A percentile compares a stretch with the other conserved stretches of the same genome.
These are phyloP conservation scores for Anthoceros angustus DNA, from an alignment of 225 moss, liverwort and hornwort species.

Conservation along the genomic window DNA sequence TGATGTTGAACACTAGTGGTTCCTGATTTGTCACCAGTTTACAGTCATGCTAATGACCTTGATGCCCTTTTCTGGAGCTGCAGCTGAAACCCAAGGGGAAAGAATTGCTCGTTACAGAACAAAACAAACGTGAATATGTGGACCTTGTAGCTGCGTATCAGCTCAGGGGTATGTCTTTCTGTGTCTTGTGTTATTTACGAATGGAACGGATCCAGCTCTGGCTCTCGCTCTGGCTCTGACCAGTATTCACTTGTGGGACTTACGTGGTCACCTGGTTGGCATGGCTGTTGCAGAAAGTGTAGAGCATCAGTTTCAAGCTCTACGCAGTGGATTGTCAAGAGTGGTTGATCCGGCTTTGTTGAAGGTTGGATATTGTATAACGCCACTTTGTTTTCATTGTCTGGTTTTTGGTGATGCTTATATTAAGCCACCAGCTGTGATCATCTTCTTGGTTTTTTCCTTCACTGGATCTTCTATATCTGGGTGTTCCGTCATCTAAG, in stretches of 20 bases:
- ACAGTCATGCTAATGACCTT: background rate
- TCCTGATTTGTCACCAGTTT: conserved; percentile 1
- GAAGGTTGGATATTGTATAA: conserved; percentile 37
- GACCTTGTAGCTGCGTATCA: conserved; percentile 95
- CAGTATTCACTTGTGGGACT: too few species aligned
- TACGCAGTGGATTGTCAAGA: conserved; percentile 71
- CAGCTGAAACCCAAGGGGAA: conserved; percentile 90
- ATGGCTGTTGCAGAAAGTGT: conserved; percentile 65
- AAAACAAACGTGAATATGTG: conserved; percentile 96
- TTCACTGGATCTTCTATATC: background rate
- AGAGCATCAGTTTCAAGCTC: conserved; percentile 77
- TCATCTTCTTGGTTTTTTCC: background rate
- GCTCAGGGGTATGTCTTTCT: conserved; percentile 46
- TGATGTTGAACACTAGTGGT: background rate
- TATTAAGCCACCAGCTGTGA: background rate
- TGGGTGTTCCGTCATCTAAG: background rate
- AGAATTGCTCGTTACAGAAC: conserved; percentile 56
- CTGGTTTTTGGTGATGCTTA: too few species aligned
- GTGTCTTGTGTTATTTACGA: background rate
- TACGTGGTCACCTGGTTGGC: background rate
- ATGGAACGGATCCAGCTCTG: background rate
- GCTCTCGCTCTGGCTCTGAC: background rate
- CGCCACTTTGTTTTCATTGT: background rate
- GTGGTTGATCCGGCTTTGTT: conserved; percentile 78
- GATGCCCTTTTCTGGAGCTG: conserved; percentile 5